These are phyloP conservation scores for Penicillium daleae DNA, from an alignment of 495 filamentous ascomycete species.

Conservation along the genomic window DNA sequence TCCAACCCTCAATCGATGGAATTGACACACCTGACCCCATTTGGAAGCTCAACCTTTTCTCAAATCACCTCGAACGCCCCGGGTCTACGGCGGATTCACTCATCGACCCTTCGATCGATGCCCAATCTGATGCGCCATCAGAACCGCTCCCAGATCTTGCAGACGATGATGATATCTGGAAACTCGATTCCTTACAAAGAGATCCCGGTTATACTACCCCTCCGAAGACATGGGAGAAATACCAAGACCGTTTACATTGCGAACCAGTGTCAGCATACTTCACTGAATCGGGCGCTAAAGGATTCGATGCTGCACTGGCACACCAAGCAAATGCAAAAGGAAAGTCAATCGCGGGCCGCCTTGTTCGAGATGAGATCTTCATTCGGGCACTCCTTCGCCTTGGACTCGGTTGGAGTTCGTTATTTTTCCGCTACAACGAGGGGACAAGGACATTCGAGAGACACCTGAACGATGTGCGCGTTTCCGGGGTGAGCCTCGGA, in stretches of 20 bases:
- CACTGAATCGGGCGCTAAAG: conserved; percentile 72
- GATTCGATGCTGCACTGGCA: conserved; percentile 70
- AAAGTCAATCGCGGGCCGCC: conserved; percentile 15
- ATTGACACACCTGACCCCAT: conserved; percentile 29
- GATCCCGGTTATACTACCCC: conserved; percentile 30
- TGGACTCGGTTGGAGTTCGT: conserved; percentile 78
- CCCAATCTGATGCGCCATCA: conserved; percentile 19
- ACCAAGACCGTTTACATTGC: conserved; percentile 46
- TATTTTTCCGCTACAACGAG: conserved; percentile 73
- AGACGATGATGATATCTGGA: conserved; percentile 61
- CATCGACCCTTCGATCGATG: conserved; percentile 39
- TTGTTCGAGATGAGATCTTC: conserved; percentile 52
- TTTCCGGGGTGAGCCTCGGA: conserved; percentile 69
- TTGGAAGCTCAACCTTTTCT: conserved; percentile 41
- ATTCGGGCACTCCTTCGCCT: conserved; percentile 68
- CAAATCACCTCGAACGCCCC: conserved; percentile 24
- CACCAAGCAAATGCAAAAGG: conserved; percentile 23
- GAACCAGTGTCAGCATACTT: conserved; percentile 65
- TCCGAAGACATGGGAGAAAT: conserved; percentile 75
- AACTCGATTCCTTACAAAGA: conserved; percentile 27
- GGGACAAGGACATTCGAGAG: conserved; percentile 60
- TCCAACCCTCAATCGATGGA: conserved; percentile 28
- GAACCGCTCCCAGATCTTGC: conserved; percentile 18
- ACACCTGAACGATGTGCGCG: conserved; percentile 55
- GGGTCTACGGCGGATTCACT: conserved; percentile 27